A percentile compares a stretch with the other conserved stretches of the same genome.
These are phyloP conservation scores for Phytophthora cryptogea DNA, from an alignment of 352 stramenopile species.

Conservation along the genomic window DNA sequence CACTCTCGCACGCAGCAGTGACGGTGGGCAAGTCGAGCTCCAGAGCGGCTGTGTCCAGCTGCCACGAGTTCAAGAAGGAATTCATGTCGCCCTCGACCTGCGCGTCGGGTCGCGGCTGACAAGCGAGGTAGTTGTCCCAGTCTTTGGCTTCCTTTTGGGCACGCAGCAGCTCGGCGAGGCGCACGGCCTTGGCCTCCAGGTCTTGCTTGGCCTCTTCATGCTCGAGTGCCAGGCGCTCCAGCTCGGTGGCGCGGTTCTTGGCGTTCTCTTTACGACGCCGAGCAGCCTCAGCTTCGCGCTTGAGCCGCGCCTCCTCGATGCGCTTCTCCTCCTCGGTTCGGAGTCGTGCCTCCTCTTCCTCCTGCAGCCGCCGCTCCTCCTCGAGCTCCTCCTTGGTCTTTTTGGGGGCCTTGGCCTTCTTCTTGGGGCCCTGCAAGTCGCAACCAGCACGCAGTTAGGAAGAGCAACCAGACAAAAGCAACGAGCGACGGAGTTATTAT, in stretches of 20 bases:
- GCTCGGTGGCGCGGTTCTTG: slow-evolving; percentile 64
- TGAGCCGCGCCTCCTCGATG: slow-evolving; percentile 67
- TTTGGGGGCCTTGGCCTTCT: slow-evolving; percentile 78
- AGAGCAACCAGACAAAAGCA: slow-evolving; percentile 1
- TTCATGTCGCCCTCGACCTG: slow-evolving; percentile 82
- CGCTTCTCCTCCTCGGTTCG: slow-evolving; percentile 72
- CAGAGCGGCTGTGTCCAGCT: slow-evolving; percentile 55
- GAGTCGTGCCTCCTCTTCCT: slow-evolving; percentile 69
- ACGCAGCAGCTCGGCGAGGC: slow-evolving; percentile 64
- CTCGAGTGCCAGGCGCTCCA: slow-evolving; percentile 60
- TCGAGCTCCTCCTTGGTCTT: slow-evolving; percentile 85
- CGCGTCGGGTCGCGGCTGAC: slow-evolving; percentile 67
- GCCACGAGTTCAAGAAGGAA: slow-evolving; percentile 81
- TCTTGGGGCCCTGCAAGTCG: slow-evolving; percentile 63
- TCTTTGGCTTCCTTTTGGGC: slow-evolving; percentile 69
- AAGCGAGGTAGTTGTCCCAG: slow-evolving; percentile 80
- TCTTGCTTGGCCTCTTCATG: slow-evolving; percentile 55
- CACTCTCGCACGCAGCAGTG: slow-evolving; percentile 52
- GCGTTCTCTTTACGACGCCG: slow-evolving; percentile 66
- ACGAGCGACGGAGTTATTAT: not conserved
- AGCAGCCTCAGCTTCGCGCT: slow-evolving; percentile 58
- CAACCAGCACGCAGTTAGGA: not conserved
- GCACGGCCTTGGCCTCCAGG: slow-evolving; percentile 62
- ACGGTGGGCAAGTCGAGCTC: slow-evolving; percentile 43
- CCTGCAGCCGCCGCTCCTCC: slow-evolving; percentile 71